Conservation (phyloP, 495 filamentous ascomycete genomes). For the Xylaria sp. region DNA sequence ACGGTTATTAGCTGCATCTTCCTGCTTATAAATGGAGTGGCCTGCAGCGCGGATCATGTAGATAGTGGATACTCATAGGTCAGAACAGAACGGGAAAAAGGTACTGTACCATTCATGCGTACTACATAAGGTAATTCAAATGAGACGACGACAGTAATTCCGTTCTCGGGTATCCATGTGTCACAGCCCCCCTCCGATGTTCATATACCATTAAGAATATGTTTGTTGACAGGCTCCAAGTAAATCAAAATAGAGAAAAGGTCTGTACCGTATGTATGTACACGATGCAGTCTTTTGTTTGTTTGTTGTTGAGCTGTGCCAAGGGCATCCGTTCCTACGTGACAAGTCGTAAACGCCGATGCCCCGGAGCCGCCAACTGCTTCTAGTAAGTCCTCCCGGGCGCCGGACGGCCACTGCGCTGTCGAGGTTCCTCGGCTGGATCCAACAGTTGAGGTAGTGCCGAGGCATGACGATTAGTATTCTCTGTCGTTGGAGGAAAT, state of each 20-base stretch:
- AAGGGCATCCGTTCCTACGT: background rate
- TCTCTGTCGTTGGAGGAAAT: background rate
- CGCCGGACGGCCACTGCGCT: background rate
- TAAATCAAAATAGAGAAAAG: background rate
- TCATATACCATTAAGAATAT: background rate
- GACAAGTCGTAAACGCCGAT: background rate
- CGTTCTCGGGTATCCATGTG: background rate
- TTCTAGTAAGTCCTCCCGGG: slow-evolving; percentile 17
- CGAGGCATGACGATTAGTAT: slow-evolving; percentile 13
- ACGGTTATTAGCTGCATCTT: background rate
- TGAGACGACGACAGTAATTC: background rate
- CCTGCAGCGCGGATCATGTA: background rate
- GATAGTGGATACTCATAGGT: background rate
- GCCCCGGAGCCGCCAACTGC: slow-evolving; percentile 16
- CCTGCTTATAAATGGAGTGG: slow-evolving; percentile 18
- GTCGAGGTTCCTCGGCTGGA: background rate
- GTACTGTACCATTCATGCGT: background rate
- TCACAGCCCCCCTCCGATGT: background rate
- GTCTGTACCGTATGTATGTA: background rate
- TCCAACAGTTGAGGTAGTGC: background rate
- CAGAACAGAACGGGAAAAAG: background rate
- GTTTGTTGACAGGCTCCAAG: background rate
- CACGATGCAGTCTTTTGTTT: too few species aligned
- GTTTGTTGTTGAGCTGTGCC: background rate
- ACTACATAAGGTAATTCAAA: too few species aligned